Percentiles rank a stretch among this genome's conserved stretches.
phyloP scores from a whole-genome alignment of 2,329 filamentous ascomycete genomes.

The Trichoderma arundinaceum region DNA sequence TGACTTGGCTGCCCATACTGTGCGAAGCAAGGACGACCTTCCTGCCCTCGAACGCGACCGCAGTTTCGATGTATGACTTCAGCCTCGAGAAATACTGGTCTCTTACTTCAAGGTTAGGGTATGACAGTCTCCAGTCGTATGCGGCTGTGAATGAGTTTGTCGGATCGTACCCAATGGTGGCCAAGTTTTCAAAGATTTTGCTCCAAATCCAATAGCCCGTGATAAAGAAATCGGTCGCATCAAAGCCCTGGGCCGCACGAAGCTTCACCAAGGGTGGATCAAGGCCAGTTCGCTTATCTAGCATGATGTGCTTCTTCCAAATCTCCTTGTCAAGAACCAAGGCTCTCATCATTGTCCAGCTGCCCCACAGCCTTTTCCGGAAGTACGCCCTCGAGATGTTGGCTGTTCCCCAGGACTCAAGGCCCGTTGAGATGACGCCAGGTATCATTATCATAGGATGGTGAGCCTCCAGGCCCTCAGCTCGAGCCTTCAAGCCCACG shows the following conservation, averaged over 20 bases:
- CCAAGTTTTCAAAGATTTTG: slow-evolving; percentile 96
- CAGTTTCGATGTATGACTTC: slow-evolving; percentile 88
- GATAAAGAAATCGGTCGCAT: slow-evolving; percentile 95
- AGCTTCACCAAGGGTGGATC: slow-evolving; percentile 91
- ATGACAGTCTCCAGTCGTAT: slow-evolving; percentile 93
- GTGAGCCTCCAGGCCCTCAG: slow-evolving; percentile 79
- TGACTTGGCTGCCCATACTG: slow-evolving; percentile 96
- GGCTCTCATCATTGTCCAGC: slow-evolving; percentile 98
- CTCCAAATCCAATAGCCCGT: slow-evolving; percentile 98
- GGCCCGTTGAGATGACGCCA: slow-evolving; percentile 93
- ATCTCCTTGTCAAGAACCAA: slow-evolving; percentile 89
- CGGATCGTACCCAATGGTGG: slow-evolving; percentile 94
- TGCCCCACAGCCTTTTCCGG: slow-evolving; percentile 92
- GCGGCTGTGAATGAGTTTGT: slow-evolving; percentile 72
- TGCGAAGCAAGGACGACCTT: slow-evolving; percentile 90
- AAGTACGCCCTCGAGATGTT: slow-evolving; percentile 89
- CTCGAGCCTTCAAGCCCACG: slow-evolving; percentile 80
- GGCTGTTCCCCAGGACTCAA: slow-evolving; percentile 95
- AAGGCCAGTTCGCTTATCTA: slow-evolving; percentile 87
- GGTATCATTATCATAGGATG: slow-evolving; percentile 97
- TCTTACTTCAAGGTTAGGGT: slow-evolving; percentile 83
- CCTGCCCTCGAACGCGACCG: slow-evolving; percentile 70
- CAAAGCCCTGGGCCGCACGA: slow-evolving; percentile 92
- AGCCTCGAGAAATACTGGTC: slow-evolving; percentile 94
- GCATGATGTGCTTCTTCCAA: slow-evolving; percentile 97